Conservation (phyloP, 140 eudicot species). For the Flaveria floridana region DNA sequence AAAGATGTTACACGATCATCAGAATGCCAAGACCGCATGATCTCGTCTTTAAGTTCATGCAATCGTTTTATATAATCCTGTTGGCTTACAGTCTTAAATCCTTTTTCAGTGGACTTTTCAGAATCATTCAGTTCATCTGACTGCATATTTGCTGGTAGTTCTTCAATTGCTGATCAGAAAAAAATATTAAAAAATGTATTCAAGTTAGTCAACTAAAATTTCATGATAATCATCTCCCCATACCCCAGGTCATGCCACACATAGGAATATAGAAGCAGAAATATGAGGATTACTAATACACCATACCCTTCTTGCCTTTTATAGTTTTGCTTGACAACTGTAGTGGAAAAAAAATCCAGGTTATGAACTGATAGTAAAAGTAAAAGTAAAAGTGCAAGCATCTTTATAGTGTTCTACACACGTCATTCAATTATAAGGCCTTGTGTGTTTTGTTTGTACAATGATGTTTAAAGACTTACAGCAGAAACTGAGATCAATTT, state of each 20-base stretch:
- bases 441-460: not conserved
- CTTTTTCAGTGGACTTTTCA: slow-evolving; percentile 47
- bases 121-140: slow-evolving; percentile 66
- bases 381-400: not conserved
- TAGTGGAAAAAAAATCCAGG: slow-evolving; percentile 23
- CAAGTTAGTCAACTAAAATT: slow-evolving; percentile 18
- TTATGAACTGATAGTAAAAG: slow-evolving; percentile 16
- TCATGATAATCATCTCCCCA: slow-evolving; percentile 19
- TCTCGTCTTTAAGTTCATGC: slow-evolving; percentile 63
- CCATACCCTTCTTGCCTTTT: slow-evolving; percentile 60
- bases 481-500: slow-evolving; percentile 58
- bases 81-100: slow-evolving; percentile 54
- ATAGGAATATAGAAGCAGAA: slow-evolving; percentile 13
- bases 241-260: not conserved
- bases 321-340: slow-evolving; percentile 56
- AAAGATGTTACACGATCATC: slow-evolving; percentile 68
- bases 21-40: slow-evolving; percentile 55
- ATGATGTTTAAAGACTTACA: slow-evolving; percentile 37
- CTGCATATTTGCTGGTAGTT: slow-evolving; percentile 42
- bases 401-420: slow-evolving; percentile 7
- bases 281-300: slow-evolving; percentile 14
- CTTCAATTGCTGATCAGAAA: slow-evolving; percentile 40
- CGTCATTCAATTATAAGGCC: not conserved
- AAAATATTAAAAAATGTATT: not conserved
- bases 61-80: slow-evolving; percentile 57